These are phyloP conservation scores for Metschnikowia anglica DNA, from an alignment of 805 yeast species.

Conservation along the genomic window DNA sequence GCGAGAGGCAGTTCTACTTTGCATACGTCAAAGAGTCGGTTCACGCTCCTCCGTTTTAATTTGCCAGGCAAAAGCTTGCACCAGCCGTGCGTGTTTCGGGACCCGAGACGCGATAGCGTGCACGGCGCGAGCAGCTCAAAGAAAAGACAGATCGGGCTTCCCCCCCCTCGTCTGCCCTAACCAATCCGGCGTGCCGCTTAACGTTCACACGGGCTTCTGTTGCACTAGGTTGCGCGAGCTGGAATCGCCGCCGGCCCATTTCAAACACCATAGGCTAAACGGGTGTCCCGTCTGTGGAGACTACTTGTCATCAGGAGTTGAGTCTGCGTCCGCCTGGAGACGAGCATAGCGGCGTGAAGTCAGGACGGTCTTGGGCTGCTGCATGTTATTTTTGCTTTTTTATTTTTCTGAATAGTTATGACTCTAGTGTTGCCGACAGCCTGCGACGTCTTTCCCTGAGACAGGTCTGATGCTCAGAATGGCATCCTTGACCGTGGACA, in stretches of 20 bases:
- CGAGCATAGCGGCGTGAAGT: conserved; percentile 53
- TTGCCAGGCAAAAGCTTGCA: no score
- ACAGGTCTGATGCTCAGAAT: no score
- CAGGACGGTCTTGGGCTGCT: background rate
- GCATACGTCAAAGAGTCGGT: no score
- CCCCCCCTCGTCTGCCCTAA: conserved; percentile 57
- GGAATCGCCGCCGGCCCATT: conserved; percentile 77
- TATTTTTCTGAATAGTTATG: no score
- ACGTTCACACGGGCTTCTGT: conserved; percentile 60
- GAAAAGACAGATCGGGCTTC: conserved; percentile 67
- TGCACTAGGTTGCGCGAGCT: conserved; percentile 46
- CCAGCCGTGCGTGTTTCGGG: no score
- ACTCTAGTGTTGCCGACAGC: no score
- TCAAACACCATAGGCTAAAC: conserved; percentile 84
- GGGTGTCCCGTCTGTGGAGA: conserved; percentile 81
- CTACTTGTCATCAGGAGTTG: conserved; percentile 52
- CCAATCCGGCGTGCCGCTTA: conserved; percentile 67
- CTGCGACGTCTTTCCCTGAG: no score
- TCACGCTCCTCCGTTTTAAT: no score
- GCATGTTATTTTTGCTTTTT: background rate
- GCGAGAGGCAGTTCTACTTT: no score
- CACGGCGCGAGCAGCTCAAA: no score
- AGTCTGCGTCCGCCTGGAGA: conserved; percentile 65
- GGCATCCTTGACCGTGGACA: no score
- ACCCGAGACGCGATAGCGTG: no score